Evolutionary conservation across 2,329 filamentous ascomycete species (phyloP).

Genomic region (Sporothrix pallida): DNA sequence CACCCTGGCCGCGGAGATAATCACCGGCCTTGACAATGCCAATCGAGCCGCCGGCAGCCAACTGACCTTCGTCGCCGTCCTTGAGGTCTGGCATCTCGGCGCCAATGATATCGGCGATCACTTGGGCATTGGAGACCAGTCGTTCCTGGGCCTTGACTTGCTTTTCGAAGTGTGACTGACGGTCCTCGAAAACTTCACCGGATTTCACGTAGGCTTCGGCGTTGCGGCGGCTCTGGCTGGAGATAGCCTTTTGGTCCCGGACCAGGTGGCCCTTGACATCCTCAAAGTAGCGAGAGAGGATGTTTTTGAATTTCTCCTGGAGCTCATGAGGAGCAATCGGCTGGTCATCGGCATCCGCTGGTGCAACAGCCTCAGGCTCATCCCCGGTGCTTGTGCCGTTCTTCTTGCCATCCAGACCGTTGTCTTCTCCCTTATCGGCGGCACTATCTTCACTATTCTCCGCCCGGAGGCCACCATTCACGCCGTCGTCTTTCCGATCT

Average conservation of each 20-base stretch:
- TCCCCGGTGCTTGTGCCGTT: neutral
- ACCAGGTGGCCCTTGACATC: slow-evolving; percentile 88
- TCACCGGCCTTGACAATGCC: slow-evolving; percentile 93
- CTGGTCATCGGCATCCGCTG: slow-evolving; percentile 58
- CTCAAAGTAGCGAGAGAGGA: slow-evolving; percentile 87
- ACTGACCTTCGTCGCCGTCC: slow-evolving; percentile 74
- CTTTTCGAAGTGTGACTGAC: slow-evolving; percentile 94
- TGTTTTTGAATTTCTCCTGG: slow-evolving; percentile 83
- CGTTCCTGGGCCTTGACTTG: slow-evolving; percentile 91
- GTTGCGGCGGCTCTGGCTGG: slow-evolving; percentile 87
- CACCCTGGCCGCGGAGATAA: slow-evolving; percentile 86
- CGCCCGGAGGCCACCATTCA: slow-evolving; percentile 55
- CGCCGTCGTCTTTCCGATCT: slow-evolving; percentile 83
- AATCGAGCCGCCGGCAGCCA: slow-evolving; percentile 75
- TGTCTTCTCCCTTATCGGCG: neutral
- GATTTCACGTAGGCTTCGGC: slow-evolving; percentile 98
- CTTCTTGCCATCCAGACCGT: neutral
- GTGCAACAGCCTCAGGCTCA: neutral
- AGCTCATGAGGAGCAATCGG: slow-evolving; percentile 78
- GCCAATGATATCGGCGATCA: slow-evolving; percentile 84
- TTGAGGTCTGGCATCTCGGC: slow-evolving; percentile 93
- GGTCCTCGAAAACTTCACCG: slow-evolving; percentile 96
- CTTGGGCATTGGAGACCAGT: slow-evolving; percentile 85
- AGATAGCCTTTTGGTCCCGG: slow-evolving; percentile 89
- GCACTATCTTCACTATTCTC: slow-evolving; percentile 35